Evolutionary conservation across 352 stramenopile species (phyloP).

Genomic region (Pythium rishiriense): DNA sequence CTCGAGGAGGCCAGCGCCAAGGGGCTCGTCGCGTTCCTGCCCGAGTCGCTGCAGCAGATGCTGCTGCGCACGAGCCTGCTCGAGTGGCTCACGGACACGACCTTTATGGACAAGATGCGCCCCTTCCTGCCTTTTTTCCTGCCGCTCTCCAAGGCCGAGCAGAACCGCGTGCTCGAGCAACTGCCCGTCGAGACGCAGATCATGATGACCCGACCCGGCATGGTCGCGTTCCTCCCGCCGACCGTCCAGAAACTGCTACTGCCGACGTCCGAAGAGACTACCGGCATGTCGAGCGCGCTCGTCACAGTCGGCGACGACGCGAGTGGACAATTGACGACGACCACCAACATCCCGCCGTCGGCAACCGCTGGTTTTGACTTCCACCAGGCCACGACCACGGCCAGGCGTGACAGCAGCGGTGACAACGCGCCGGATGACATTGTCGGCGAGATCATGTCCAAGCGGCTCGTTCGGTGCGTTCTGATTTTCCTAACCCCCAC

Average conservation of each 20-base stretch:
- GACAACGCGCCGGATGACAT: slow-evolving; percentile 41
- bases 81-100: slow-evolving; percentile 82
- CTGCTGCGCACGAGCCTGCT: slow-evolving; percentile 75
- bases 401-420: not conserved
- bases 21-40: slow-evolving; percentile 65
- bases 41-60: slow-evolving; percentile 53
- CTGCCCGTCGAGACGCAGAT: slow-evolving; percentile 67
- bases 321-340: not conserved
- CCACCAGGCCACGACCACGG: slow-evolving; percentile 25
- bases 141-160: slow-evolving; percentile 63
- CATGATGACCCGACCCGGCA: slow-evolving; percentile 69
- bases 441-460: slow-evolving; percentile 65
- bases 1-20: slow-evolving; percentile 50
- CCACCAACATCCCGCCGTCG: slow-evolving; percentile 18
- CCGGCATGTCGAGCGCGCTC: slow-evolving; percentile 6
- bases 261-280: slow-evolving; percentile 16
- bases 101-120: slow-evolving; percentile 66
- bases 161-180: slow-evolving; percentile 67
- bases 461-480: slow-evolving; percentile 51
- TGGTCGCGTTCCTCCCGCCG: slow-evolving; percentile 61
- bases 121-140: slow-evolving; percentile 79
- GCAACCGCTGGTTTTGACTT: slow-evolving; percentile 71
- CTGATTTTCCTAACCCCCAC: no score
- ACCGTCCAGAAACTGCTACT: slow-evolving; percentile 61
- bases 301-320: slow-evolving; percentile 15